phyloP scores from a whole-genome alignment of 2,329 filamentous ascomycete species.

The Xylaria sp. region DNA sequence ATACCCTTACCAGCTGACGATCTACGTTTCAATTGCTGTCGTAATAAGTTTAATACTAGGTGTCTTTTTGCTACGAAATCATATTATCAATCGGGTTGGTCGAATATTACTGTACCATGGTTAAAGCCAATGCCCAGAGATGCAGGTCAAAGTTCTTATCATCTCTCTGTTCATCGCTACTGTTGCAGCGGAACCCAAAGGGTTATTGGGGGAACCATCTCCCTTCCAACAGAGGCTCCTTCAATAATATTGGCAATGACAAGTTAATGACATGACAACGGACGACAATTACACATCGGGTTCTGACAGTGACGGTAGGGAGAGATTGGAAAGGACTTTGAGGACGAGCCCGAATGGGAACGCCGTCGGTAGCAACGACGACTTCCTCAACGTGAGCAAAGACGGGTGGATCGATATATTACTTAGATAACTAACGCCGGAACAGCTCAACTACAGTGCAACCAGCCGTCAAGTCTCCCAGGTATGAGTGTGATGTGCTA shows the following conservation, averaged over 20 bases:
- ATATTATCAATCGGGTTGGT: too few relatives aligned
- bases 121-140: not conserved
- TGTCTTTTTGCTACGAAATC: too few relatives aligned
- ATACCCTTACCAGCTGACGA: not conserved
- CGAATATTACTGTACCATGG: not conserved
- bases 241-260: conserved; percentile 6
- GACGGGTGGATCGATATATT: too few relatives aligned
- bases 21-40: too few relatives aligned
- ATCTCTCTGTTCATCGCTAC: conserved; percentile 9
- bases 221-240: not conserved
- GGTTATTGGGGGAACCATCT: not conserved
- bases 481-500: conserved; percentile 23
- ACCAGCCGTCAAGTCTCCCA: conserved; percentile 17
- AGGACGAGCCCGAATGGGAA: conserved; percentile 12
- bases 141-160: conserved; percentile 19
- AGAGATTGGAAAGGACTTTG: not conserved
- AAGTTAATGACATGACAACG: not conserved
- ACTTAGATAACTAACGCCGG: not conserved
- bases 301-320: not conserved
- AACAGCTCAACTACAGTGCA: conserved; percentile 19
- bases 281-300: too few relatives aligned
- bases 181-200: conserved; percentile 9
- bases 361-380: not conserved
- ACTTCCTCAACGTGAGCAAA: conserved; percentile 18
- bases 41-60: too few relatives aligned